Evolutionary conservation across 1,139 yeast species (phyloP).

Genomic region (Debaryomyces sp.): DNA sequence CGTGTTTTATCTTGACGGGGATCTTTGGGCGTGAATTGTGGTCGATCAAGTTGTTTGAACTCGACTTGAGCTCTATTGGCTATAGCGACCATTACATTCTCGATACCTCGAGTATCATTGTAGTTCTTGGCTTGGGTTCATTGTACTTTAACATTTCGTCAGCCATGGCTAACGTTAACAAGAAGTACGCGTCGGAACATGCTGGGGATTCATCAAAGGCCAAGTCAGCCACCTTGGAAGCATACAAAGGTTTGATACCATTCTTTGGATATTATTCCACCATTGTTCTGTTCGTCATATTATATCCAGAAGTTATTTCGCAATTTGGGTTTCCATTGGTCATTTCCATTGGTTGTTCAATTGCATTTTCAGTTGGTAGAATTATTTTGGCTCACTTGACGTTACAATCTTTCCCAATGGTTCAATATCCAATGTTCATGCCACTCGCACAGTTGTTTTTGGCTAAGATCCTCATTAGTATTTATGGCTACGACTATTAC

Average conservation of each 20-base stretch:
- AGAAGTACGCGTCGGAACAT: slow-evolving; percentile 42
- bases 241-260: slow-evolving; percentile 69
- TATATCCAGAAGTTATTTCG: slow-evolving; percentile 54
- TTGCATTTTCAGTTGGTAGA: slow-evolving; percentile 87
- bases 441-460: slow-evolving; percentile 60
- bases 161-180: slow-evolving; percentile 71
- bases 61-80: slow-evolving; percentile 40
- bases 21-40: slow-evolving; percentile 71
- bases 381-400: slow-evolving; percentile 90
- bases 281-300: slow-evolving; percentile 48
- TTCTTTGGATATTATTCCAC: slow-evolving; percentile 66
- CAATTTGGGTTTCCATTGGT: slow-evolving; percentile 59
- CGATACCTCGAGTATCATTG: slow-evolving; percentile 45
- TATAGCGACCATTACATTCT: slow-evolving; percentile 25
- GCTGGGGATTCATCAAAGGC: slow-evolving; percentile 21
- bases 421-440: slow-evolving; percentile 68
- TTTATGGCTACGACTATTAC: slow-evolving; percentile 42
- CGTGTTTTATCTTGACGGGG: slow-evolving; percentile 63
- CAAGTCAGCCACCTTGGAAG: slow-evolving; percentile 36
- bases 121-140: slow-evolving; percentile 54
- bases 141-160: slow-evolving; percentile 71
- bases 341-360: slow-evolving; percentile 69
- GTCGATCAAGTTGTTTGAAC: slow-evolving; percentile 40
- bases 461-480: slow-evolving; percentile 38
- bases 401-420: slow-evolving; percentile 70